Evolutionary conservation across 371 early-diverging fungal species (phyloP).

Genomic region (Mucor saturninus): DNA sequence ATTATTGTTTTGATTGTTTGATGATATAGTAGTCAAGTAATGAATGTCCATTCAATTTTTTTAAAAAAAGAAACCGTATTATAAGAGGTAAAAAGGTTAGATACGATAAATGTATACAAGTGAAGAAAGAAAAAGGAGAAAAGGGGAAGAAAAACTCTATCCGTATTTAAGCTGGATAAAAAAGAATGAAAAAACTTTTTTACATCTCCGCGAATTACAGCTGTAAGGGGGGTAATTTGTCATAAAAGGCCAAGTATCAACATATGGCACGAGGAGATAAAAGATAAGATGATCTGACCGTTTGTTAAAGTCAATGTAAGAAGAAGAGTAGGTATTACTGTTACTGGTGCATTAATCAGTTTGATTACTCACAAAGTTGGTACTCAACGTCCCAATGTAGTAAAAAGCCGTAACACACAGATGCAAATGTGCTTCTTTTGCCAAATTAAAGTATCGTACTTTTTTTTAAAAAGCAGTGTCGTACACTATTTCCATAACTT

Average conservation of each 20-base stretch:
- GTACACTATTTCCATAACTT: too few species aligned
- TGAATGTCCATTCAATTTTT: conserved; percentile 13
- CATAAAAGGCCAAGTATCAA: neutral
- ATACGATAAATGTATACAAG: neutral
- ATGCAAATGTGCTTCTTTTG: too few species aligned
- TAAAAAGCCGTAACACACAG: too few species aligned
- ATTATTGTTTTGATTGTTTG: conserved; percentile 4
- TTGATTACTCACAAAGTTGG: conserved; percentile 21
- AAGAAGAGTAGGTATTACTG: neutral
- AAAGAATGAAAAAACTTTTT: neutral
- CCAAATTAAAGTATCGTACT: too few species aligned
- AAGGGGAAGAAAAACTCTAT: neutral
- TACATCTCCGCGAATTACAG: neutral
- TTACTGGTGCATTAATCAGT: conserved; percentile 3
- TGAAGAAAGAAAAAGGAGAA: neutral
- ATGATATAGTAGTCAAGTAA: conserved; percentile 3
- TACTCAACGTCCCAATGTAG: conserved; percentile 3
- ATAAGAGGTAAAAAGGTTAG: neutral
- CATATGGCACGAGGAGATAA: neutral
- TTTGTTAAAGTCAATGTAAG: neutral
- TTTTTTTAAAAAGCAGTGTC: too few species aligned
- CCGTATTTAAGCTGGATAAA: neutral
- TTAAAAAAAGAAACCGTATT: neutral
- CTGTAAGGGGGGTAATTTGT: too few species aligned
- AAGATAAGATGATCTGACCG: neutral